phyloP scores from a whole-genome alignment of 768 basidiomycete genomes.

The Fomitopsis pulvina region DNA sequence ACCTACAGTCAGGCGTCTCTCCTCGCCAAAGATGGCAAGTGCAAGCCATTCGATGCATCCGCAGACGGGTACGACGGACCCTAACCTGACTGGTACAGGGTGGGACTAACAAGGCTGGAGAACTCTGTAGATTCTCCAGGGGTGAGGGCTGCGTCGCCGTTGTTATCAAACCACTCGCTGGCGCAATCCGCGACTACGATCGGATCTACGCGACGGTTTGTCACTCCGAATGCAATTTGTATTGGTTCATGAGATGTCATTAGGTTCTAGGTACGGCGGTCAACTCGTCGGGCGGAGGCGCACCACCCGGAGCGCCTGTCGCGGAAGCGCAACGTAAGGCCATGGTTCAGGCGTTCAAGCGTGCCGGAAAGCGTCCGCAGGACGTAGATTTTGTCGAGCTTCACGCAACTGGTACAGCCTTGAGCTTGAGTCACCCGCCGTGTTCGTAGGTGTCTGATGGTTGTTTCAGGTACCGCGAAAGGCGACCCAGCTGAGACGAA shows the following conservation, averaged over 20 bases:
- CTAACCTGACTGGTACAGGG: too few species aligned
- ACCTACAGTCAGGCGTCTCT: conserved; percentile 31
- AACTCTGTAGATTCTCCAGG: conserved; percentile 28
- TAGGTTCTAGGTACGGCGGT: conserved; percentile 34
- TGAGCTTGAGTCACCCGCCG: too few species aligned
- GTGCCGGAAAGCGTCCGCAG: conserved; percentile 24
- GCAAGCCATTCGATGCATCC: conserved; percentile 37
- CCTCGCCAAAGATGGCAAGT: conserved; percentile 34
- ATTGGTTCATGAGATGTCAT: too few species aligned
- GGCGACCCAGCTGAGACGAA: conserved; percentile 49
- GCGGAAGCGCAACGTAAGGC: conserved; percentile 31
- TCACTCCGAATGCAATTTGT: too few species aligned
- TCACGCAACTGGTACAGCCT: conserved; percentile 37
- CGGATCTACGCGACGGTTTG: conserved; percentile 34
- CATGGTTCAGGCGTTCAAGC: conserved; percentile 31
- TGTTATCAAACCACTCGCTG: conserved; percentile 33
- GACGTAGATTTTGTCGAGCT: conserved; percentile 45
- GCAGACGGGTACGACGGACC: conserved; percentile 40
- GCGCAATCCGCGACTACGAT: conserved; percentile 33
- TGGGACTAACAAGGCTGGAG: too few species aligned
- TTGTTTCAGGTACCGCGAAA: conserved; percentile 28
- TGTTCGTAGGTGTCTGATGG: neutral
- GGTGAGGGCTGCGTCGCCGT: conserved; percentile 33
- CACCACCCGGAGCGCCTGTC: conserved; percentile 31
- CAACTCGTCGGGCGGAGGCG: conserved; percentile 30